phyloP scores from a whole-genome alignment of 805 yeast genomes.

The Yamadazyma paraphyllophila region DNA sequence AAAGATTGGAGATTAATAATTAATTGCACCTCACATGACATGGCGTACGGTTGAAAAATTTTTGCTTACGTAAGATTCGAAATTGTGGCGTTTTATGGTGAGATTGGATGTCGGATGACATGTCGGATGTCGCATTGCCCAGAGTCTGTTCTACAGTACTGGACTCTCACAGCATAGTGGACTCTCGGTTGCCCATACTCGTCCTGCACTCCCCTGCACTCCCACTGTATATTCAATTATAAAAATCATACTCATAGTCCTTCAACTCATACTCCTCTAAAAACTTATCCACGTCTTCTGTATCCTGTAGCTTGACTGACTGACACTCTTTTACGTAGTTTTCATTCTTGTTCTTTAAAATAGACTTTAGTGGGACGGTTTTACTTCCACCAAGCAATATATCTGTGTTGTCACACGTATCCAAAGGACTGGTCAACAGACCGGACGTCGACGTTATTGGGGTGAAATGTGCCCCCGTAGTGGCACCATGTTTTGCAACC shows the following conservation, averaged over 20 bases:
- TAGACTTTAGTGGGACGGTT: constrained; percentile 18
- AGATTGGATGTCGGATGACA: too few species aligned
- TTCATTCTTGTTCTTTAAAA: constrained; percentile 24
- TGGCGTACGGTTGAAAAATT: constrained; percentile 2
- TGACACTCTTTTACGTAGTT: constrained; percentile 23
- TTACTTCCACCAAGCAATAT: neutral
- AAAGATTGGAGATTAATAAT: neutral
- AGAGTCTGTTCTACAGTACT: too few species aligned
- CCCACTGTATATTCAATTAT: too few species aligned
- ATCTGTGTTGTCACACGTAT: too few species aligned
- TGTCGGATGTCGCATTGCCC: too few species aligned
- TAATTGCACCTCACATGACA: constrained; percentile 6
- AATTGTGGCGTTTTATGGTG: neutral
- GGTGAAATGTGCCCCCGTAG: neutral
- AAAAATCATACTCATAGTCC: neutral
- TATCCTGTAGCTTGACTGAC: constrained; percentile 16
- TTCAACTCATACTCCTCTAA: constrained; percentile 15
- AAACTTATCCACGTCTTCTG: constrained; percentile 19
- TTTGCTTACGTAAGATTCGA: constrained; percentile 1
- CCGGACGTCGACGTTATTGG: too few species aligned
- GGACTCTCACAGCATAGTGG: too few species aligned
- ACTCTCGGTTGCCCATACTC: too few species aligned
- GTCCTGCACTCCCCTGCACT: too few species aligned
- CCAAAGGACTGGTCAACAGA: too few species aligned
- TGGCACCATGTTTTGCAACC: too few species aligned